Evolutionary conservation across 768 basidiomycete species (phyloP).

Genomic region (Hericium rajendrae): DNA sequence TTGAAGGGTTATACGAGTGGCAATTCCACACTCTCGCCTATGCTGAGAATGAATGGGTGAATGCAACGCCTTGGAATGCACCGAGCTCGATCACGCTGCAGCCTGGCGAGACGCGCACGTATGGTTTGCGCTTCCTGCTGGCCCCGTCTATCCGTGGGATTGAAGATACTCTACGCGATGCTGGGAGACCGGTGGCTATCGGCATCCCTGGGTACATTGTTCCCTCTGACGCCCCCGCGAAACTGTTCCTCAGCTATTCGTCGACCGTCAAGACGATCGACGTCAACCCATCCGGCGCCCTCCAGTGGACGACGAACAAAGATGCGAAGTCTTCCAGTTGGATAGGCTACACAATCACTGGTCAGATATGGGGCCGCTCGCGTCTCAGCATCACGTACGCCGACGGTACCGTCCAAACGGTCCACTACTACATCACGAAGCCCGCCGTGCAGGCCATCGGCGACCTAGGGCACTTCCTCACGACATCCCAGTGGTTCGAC

Average conservation of each 20-base stretch:
- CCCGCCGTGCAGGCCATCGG: constrained; percentile 33
- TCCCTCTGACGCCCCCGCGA: constrained; percentile 37
- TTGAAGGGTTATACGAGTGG: constrained; percentile 53
- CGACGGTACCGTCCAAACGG: constrained; percentile 42
- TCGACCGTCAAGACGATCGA: constrained; percentile 32
- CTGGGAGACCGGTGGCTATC: constrained; percentile 37
- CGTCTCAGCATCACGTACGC: constrained; percentile 39
- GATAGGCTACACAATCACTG: constrained; percentile 39
- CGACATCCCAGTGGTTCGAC: constrained; percentile 45
- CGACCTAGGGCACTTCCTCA: constrained; percentile 45
- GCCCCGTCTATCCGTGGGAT: constrained; percentile 41
- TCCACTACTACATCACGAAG: constrained; percentile 43
- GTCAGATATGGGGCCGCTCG: constrained; percentile 36
- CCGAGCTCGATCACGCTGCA: constrained; percentile 38
- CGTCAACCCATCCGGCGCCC: constrained; percentile 36
- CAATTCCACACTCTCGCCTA: constrained; percentile 49
- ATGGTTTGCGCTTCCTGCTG: constrained; percentile 43
- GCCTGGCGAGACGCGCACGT: constrained; percentile 39
- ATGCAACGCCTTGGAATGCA: constrained; percentile 44
- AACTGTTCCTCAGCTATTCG: constrained; percentile 40
- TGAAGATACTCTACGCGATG: constrained; percentile 32
- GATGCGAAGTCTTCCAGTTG: constrained; percentile 33
- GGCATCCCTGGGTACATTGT: constrained; percentile 47
- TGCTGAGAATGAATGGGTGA: constrained; percentile 45
- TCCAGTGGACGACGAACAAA: constrained; percentile 34